Evolutionary conservation across 2,329 filamentous ascomycete genomes (phyloP).

Genomic region (Parascedosporium putredinis): DNA sequence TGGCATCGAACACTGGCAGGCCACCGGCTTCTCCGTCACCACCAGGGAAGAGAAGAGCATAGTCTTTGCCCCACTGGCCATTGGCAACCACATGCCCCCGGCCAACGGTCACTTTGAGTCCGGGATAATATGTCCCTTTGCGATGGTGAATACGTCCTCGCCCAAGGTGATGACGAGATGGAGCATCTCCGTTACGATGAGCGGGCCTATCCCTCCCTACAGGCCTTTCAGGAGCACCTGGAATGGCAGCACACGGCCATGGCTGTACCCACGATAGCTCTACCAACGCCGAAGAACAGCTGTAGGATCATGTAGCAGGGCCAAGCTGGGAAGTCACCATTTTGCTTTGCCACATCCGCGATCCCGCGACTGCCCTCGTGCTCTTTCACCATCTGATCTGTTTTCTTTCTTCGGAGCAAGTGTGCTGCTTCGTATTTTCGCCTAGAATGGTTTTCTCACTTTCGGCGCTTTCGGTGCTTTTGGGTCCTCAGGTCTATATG

Average conservation of each 20-base stretch:
- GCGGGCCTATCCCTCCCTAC: constrained; percentile 35
- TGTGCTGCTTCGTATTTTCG: neutral
- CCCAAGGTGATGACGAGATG: constrained; percentile 35
- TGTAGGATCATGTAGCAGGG: constrained; percentile 36
- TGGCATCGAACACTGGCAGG: constrained; percentile 40
- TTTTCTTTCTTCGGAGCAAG: neutral
- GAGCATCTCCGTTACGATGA: constrained; percentile 39
- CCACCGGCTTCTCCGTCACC: constrained; percentile 31
- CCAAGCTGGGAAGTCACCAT: neutral
- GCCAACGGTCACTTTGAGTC: constrained; percentile 40
- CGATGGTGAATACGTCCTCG: constrained; percentile 35
- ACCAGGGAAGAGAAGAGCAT: constrained; percentile 36
- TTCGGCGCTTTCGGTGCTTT: too few species aligned
- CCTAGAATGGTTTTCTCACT: neutral
- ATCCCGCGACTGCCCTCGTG: neutral
- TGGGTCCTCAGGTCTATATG: too few species aligned
- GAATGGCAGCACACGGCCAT: constrained; percentile 43
- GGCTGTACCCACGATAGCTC: constrained; percentile 17
- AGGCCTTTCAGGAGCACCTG: constrained; percentile 41
- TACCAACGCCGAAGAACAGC: constrained; percentile 18
- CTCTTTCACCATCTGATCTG: neutral
- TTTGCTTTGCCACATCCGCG: constrained; percentile 5
- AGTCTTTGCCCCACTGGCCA: constrained; percentile 45
- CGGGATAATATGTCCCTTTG: constrained; percentile 43
- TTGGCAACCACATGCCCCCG: constrained; percentile 47